Evolutionary conservation across 345 rosid species (phyloP).

Genomic region (Linum trigynum): DNA sequence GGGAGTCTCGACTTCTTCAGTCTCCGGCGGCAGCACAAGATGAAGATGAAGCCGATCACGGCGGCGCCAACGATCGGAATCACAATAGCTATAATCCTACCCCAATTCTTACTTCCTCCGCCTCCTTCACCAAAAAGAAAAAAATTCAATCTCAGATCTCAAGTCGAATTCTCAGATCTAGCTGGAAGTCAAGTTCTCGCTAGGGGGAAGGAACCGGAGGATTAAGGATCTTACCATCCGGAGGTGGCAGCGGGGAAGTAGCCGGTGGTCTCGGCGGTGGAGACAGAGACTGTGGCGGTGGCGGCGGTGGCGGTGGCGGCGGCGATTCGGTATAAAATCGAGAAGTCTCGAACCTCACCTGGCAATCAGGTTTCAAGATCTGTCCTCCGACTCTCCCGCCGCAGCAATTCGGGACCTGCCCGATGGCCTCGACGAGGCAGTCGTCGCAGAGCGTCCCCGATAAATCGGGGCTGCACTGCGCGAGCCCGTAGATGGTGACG

Average conservation of each 20-base stretch:
- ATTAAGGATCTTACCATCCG: not conserved
- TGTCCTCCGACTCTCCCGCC: not conserved
- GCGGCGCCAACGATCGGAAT: conserved; percentile 6
- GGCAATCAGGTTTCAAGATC: conserved; percentile 1
- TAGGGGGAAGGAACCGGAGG: not conserved
- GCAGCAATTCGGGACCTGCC: not conserved
- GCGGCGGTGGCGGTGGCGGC: not conserved
- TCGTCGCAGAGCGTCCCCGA: conserved; percentile 20
- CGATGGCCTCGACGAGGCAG: conserved; percentile 8
- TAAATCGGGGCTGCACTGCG: conserved; percentile 42
- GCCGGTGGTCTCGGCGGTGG: not conserved
- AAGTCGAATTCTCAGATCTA: not conserved
- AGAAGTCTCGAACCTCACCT: conserved; percentile 2
- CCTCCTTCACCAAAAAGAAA: conserved; percentile 3
- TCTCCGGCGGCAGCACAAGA: conserved; percentile 8
- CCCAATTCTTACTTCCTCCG: not conserved
- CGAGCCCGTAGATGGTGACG: conserved; percentile 21
- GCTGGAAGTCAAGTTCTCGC: not conserved
- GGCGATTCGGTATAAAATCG: not conserved
- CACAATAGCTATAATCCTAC: conserved; percentile 5
- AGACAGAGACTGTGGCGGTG: not conserved
- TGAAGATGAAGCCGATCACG: conserved; percentile 7
- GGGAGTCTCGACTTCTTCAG: conserved; percentile 5
- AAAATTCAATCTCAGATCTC: no score
- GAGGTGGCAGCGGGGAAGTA: not conserved